Conservation (phyloP, 306 rosid species). For the Aeschynomene evenia region DNA sequence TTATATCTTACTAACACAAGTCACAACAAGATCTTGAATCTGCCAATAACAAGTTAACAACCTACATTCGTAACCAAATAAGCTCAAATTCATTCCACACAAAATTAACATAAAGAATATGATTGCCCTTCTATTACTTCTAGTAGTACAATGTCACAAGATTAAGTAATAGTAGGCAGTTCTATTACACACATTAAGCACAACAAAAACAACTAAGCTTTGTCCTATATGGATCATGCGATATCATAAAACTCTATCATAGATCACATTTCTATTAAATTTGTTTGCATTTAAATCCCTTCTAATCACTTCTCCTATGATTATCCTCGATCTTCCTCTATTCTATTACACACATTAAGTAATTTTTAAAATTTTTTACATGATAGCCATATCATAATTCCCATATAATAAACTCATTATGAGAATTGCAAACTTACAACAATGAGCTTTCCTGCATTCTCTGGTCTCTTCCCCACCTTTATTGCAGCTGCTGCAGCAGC, state of each 20-base stretch:
- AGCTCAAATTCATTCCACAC: not conserved
- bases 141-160: too few relatives aligned
- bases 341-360: not conserved
- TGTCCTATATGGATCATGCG: too few relatives aligned
- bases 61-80: not conserved
- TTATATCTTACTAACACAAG: not conserved
- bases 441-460: constrained; percentile 68
- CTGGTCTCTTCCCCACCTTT: constrained; percentile 56
- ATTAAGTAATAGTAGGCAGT: not conserved
- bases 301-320: too few relatives aligned
- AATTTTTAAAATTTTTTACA: not conserved
- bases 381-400: not conserved
- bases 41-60: not conserved
- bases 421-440: constrained; percentile 38
- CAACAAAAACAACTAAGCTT: too few relatives aligned
- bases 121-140: not conserved
- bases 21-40: not conserved
- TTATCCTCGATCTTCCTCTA: too few relatives aligned
- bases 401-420: not conserved
- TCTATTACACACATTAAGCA: not conserved
- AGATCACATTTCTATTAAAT: too few relatives aligned
- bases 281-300: too few relatives aligned
- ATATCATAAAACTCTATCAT: too few relatives aligned
- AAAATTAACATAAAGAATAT: not conserved
- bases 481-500: constrained; percentile 65